phyloP scores from a whole-genome alignment of 176 grass and related monocot species.

The Oropetium thomaeum region DNA sequence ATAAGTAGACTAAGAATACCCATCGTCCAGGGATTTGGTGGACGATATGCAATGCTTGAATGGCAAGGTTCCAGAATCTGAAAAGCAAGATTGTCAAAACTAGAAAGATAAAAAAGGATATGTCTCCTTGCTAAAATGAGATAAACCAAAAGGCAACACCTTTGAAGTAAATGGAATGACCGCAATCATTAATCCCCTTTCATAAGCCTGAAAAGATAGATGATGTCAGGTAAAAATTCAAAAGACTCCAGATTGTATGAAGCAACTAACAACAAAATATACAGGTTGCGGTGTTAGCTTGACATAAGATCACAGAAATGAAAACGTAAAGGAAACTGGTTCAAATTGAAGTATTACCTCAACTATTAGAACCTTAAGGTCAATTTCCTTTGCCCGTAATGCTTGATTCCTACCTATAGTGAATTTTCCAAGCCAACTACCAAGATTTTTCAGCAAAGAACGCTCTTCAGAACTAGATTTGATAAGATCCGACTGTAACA shows the following conservation, averaged over 20 bases:
- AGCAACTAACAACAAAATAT: slow-evolving; percentile 22
- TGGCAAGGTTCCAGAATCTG: slow-evolving; percentile 97
- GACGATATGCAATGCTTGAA: slow-evolving; percentile 90
- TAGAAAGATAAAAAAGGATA: slow-evolving; percentile 9
- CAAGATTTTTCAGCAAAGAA: slow-evolving; percentile 96
- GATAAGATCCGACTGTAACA: slow-evolving; percentile 89
- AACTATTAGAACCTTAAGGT: slow-evolving; percentile 87
- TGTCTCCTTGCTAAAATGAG: neutral
- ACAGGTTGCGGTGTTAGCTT: neutral
- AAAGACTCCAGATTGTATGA: neutral
- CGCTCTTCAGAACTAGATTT: slow-evolving; percentile 98
- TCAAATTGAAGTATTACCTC: slow-evolving; percentile 47
- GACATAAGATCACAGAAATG: slow-evolving; percentile 22
- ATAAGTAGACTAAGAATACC: slow-evolving; percentile 92
- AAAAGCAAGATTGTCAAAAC: slow-evolving; percentile 33
- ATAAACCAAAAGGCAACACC: slow-evolving; percentile 44
- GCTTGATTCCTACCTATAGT: slow-evolving; percentile 95
- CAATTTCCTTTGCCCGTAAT: slow-evolving; percentile 92
- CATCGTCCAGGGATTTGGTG: slow-evolving; percentile 99
- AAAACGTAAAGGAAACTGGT: neutral
- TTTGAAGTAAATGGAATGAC: slow-evolving; percentile 97
- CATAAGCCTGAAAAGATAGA: slow-evolving; percentile 72
- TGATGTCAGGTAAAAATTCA: slow-evolving; percentile 7
- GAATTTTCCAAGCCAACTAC: slow-evolving; percentile 96
- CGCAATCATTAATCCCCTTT: slow-evolving; percentile 95